Conservation (phyloP, 352 stramenopile species). For the Globisporangium lucens region DNA sequence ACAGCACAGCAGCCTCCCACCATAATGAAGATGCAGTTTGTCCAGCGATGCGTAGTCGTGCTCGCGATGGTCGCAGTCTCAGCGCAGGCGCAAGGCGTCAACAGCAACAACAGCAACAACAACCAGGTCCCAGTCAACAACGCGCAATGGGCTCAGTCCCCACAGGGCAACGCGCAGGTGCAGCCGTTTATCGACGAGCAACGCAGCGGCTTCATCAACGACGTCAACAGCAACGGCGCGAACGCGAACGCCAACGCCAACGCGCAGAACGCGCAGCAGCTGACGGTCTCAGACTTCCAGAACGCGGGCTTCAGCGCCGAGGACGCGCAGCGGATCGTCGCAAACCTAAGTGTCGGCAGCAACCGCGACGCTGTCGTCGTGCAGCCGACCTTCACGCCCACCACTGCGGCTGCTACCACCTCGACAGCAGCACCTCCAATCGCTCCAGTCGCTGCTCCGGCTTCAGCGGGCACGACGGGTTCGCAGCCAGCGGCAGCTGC, state of each 20-base stretch:
- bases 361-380: slow-evolving; percentile 5
- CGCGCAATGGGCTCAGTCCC: neutral
- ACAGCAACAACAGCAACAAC: neutral
- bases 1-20: neutral
- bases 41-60: slow-evolving; percentile 11
- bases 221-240: slow-evolving; percentile 1
- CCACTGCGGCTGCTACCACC: neutral
- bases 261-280: neutral
- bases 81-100: neutral
- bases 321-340: slow-evolving; percentile 18
- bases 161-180: slow-evolving; percentile 14
- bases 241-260: neutral
- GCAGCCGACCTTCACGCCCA: neutral
- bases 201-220: slow-evolving; percentile 14
- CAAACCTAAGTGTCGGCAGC: slow-evolving; percentile 1
- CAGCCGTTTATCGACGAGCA: slow-evolving; percentile 11
- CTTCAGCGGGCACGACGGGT: neutral
- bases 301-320: slow-evolving; percentile 18
- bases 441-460: neutral
- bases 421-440: neutral
- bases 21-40: slow-evolving; percentile 14
- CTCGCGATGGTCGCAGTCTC: slow-evolving; percentile 7
- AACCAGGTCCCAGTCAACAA: neutral
- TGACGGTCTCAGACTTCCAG: slow-evolving; percentile 19
- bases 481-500: neutral